Evolutionary conservation across 2,329 filamentous ascomycete species (phyloP).

Genomic region (Botrytis paeoniae): DNA sequence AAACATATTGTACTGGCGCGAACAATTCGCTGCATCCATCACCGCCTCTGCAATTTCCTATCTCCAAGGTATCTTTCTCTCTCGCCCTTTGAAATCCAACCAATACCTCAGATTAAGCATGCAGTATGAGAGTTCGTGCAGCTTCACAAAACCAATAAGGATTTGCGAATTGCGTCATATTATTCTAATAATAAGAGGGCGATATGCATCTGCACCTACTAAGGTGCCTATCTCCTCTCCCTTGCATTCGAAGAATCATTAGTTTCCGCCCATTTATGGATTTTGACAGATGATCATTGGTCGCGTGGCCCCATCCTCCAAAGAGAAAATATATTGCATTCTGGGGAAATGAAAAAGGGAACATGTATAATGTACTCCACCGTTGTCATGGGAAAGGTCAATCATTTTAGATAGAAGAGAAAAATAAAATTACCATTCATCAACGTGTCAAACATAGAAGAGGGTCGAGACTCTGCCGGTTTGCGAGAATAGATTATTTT

Average conservation of each 20-base stretch:
- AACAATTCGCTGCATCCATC: background rate
- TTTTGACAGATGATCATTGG: background rate
- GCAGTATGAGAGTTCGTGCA: background rate
- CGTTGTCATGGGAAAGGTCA: background rate
- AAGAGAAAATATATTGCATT: background rate
- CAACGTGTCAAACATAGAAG: conserved; percentile 1
- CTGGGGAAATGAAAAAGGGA: conserved; percentile 4
- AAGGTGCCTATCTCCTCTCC: background rate
- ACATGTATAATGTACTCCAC: background rate
- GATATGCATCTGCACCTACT: conserved; percentile 3
- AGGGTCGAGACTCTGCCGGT: conserved; percentile 8
- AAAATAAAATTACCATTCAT: conserved; percentile 4
- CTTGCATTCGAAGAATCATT: background rate
- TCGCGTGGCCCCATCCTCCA: background rate
- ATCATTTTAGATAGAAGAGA: background rate
- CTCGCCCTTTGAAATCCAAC: background rate
- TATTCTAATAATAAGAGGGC: conserved; percentile 6
- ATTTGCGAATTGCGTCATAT: conserved; percentile 7
- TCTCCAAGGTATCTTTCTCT: background rate
- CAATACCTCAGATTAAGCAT: background rate
- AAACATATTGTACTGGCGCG: background rate
- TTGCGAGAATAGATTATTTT: background rate
- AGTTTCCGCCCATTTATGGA: conserved; percentile 3
- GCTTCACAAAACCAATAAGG: background rate
- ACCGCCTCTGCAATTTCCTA: conserved; percentile 1